These are phyloP conservation scores for Yamadazyma ubonensis DNA, from an alignment of 805 yeast species.

Conservation along the genomic window DNA sequence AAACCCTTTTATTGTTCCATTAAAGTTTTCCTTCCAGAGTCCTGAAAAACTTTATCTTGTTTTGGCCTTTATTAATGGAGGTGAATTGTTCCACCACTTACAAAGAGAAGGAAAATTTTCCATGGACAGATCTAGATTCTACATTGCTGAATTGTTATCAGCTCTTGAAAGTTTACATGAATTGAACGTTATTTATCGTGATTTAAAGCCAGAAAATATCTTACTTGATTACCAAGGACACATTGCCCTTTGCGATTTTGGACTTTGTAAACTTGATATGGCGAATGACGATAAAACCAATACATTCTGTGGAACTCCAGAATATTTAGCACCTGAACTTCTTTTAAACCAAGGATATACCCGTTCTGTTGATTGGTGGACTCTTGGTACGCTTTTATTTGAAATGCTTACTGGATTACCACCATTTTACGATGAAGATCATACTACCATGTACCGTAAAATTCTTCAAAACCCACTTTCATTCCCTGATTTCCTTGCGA, in stretches of 20 bases:
- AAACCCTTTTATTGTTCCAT: conserved; percentile 94
- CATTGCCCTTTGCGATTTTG: conserved; percentile 96
- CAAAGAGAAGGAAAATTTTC: conserved; percentile 89
- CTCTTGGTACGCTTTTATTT: conserved; percentile 86
- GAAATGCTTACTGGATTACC: conserved; percentile 98
- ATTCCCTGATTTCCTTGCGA: conserved; percentile 82
- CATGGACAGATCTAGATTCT: conserved; percentile 85
- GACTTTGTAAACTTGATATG: conserved; percentile 95
- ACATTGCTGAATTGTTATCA: conserved; percentile 89
- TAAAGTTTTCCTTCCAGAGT: conserved; percentile 94
- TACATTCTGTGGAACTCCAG: conserved; percentile 98
- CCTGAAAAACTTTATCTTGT: conserved; percentile 93
- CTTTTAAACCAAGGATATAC: conserved; percentile 91
- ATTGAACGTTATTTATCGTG: conserved; percentile 90
- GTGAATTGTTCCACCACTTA: conserved; percentile 91
- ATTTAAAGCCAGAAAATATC: conserved; percentile 94
- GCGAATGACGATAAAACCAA: conserved; percentile 79
- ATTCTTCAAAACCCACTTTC: conserved; percentile 84
- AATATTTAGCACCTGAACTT: conserved; percentile 93
- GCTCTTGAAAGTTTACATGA: conserved; percentile 92
- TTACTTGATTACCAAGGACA: conserved; percentile 95
- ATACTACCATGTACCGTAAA: conserved; percentile 89
- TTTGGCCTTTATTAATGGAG: conserved; percentile 92
- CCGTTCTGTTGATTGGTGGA: conserved; percentile 98
- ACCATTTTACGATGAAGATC: conserved; percentile 94